Evolutionary conservation across 129 eudicot genomes (phyloP), one percentile per base, ranked within the genome.

Genomic region (Saussurea involucrata): DNA sequence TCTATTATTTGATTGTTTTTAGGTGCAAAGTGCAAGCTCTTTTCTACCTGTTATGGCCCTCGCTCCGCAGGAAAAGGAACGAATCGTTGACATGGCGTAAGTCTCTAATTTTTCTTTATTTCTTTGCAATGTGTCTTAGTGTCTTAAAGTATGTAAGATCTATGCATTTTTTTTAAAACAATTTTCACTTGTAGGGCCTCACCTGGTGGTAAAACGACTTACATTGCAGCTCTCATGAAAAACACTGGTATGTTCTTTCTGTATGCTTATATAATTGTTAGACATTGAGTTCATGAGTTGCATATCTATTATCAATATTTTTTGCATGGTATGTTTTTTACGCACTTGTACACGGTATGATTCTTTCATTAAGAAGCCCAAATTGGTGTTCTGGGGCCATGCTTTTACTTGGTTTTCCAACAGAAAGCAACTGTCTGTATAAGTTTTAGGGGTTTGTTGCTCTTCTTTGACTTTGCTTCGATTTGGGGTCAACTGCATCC

Each of bases 191-290:
- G 77, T 76, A 91, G 97, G 80, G 99, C 99, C 77, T 94, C 99
- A 65, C 99, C 99, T 66, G 99, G 99, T 85, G 98, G 98, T 76
- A 95, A 95, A 91, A 91, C 98, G 66, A 95, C 97, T 42, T 91
- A 95, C 67, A 85, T 95, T 67, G 94, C 97, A 73, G 94, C 97
- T 28, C 89, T 95, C 12, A 95, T 95, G 99, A 91, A 92, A 76
- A 95, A 95, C 72, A 92, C 90, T 76, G 99, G 99, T 94, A 86
- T 20, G 78, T 25, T 44, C 24, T 71, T 37, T 33, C 2, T 68
- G 10, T 55, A 21, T 8, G 34, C 24, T 58, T 24, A 68, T 32
- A 9, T 7, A n/a, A 36, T 61, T 22, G 29, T 33, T 57, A n/a
- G n/a, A n/a, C n/a, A n/a, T n/a, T n/a, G n/a, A n/a, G n/a, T n/a